Percentiles rank a stretch among this genome's conserved stretches.
These are phyloP conservation scores for Fraxinus nigra DNA, from an alignment of 305 asterid genomes.

Conservation along the genomic window DNA sequence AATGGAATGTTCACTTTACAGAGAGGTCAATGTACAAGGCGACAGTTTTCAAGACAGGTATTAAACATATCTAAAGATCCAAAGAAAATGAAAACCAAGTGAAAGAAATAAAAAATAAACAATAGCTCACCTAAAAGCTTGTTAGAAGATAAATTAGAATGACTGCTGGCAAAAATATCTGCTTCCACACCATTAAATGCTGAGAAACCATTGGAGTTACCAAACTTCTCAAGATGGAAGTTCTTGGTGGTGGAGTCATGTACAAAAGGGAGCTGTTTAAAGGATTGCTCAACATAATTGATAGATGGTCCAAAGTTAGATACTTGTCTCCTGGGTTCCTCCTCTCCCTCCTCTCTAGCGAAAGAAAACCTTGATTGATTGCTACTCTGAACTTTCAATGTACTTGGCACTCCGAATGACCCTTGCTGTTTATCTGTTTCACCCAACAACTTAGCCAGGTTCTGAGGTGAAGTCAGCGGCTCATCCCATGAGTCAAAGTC, in stretches of 20 bases:
- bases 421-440: slow-evolving; percentile 50
- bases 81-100: not conserved
- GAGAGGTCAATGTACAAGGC: not conserved
- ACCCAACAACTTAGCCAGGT: slow-evolving; percentile 63
- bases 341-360: slow-evolving; percentile 96
- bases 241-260: slow-evolving; percentile 43
- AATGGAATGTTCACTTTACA: not conserved
- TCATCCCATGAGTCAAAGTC: slow-evolving; percentile 82
- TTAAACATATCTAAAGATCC: not conserved
- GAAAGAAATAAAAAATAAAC: not conserved
- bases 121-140: slow-evolving; percentile 53
- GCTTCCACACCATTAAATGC: slow-evolving; percentile 43
- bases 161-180: slow-evolving; percentile 38
- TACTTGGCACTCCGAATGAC: slow-evolving; percentile 50
- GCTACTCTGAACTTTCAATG: slow-evolving; percentile 58
- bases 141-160: slow-evolving; percentile 44
- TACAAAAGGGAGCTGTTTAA: slow-evolving; percentile 42
- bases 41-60: not conserved
- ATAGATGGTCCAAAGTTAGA: slow-evolving; percentile 45
- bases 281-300: slow-evolving; percentile 39
- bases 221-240: slow-evolving; percentile 46
- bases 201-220: slow-evolving; percentile 50
- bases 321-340: slow-evolving; percentile 39
- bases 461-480: slow-evolving; percentile 65
- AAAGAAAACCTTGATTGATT: slow-evolving; percentile 91